These are phyloP conservation scores for Pseudoperonospora humuli DNA, from an alignment of 352 stramenopile genomes.

Conservation along the genomic window DNA sequence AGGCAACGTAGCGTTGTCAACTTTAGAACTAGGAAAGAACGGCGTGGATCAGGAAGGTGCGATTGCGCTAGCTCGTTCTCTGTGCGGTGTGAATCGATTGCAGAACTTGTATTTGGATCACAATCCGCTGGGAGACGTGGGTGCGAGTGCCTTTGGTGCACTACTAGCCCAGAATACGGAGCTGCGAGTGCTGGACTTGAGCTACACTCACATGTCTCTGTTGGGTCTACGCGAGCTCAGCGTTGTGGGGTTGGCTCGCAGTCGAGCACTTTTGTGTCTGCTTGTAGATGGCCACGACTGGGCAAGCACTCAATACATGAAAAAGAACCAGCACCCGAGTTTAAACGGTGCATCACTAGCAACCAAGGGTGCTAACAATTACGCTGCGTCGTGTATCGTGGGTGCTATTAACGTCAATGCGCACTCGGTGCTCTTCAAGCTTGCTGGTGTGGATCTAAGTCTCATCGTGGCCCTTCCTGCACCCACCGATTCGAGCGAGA, in stretches of 20 bases:
- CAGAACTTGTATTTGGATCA: constrained; percentile 83
- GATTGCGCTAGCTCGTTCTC: constrained; percentile 56
- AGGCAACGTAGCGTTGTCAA: constrained; percentile 44
- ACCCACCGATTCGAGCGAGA: constrained; percentile 5
- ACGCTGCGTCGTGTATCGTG: constrained; percentile 67
- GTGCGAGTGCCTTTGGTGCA: constrained; percentile 55
- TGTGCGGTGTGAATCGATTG: constrained; percentile 40
- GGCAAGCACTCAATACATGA: constrained; percentile 80
- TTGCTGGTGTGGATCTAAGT: constrained; percentile 67
- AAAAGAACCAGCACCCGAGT: constrained; percentile 42
- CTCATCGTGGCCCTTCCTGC: constrained; percentile 32
- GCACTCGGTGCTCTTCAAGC: constrained; percentile 60
- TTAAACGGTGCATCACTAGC: constrained; percentile 58
- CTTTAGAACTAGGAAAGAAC: constrained; percentile 77
- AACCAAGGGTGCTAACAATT: constrained; percentile 58
- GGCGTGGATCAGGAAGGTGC: constrained; percentile 57
- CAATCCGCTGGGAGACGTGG: constrained; percentile 73
- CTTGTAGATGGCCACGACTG: constrained; percentile 78
- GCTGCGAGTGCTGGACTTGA: constrained; percentile 68
- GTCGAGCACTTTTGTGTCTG: constrained; percentile 52
- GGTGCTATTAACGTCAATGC: constrained; percentile 60
- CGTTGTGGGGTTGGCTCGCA: constrained; percentile 54
- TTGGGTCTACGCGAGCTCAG: constrained; percentile 63
- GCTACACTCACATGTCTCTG: constrained; percentile 76
- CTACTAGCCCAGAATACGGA: constrained; percentile 64